Conservation (phyloP, 306 rosid species). For the Lotus japonicus region DNA sequence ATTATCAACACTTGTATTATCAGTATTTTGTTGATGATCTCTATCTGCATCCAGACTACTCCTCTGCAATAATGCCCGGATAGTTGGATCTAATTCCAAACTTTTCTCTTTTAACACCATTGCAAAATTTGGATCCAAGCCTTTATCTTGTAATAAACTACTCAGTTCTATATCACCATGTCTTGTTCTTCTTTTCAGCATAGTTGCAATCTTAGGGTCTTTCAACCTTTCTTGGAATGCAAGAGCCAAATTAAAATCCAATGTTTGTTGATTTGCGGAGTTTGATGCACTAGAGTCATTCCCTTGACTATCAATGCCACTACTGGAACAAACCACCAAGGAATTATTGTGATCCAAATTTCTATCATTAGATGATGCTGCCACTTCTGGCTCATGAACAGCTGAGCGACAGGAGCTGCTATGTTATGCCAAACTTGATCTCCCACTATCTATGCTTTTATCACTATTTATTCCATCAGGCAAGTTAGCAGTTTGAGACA, state of each 20-base stretch:
- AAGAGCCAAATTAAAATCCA: constrained; percentile 83
- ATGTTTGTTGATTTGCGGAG: constrained; percentile 84
- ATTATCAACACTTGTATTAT: constrained; percentile 77
- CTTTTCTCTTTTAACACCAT: constrained; percentile 97
- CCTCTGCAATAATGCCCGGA: constrained; percentile 90
- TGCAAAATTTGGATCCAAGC: constrained; percentile 98
- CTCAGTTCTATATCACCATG: constrained; percentile 83
- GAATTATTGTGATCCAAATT: constrained; percentile 61
- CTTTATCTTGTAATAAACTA: constrained; percentile 86
- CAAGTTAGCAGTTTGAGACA: constrained; percentile 60
- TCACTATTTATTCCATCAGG: constrained; percentile 93
- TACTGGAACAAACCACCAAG: constrained; percentile 72
- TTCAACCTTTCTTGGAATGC: constrained; percentile 96
- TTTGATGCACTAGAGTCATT: constrained; percentile 85
- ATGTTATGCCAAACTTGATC: constrained; percentile 86
- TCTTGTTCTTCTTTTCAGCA: constrained; percentile 71
- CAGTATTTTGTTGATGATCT: constrained; percentile 89
- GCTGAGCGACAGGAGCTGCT: constrained; percentile 96
- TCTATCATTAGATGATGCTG: constrained; percentile 52
- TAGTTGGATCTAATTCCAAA: constrained; percentile 97
- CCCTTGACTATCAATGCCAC: constrained; percentile 94
- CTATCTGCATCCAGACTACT: constrained; percentile 98
- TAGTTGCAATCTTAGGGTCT: constrained; percentile 90
- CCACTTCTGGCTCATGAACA: constrained; percentile 78
- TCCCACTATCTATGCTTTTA: constrained; percentile 96